Percentiles rank a stretch among this genome's conserved stretches.
Evolutionary conservation across 768 basidiomycete species (phyloP).

Genomic region (Coprinopsis sp.): DNA sequence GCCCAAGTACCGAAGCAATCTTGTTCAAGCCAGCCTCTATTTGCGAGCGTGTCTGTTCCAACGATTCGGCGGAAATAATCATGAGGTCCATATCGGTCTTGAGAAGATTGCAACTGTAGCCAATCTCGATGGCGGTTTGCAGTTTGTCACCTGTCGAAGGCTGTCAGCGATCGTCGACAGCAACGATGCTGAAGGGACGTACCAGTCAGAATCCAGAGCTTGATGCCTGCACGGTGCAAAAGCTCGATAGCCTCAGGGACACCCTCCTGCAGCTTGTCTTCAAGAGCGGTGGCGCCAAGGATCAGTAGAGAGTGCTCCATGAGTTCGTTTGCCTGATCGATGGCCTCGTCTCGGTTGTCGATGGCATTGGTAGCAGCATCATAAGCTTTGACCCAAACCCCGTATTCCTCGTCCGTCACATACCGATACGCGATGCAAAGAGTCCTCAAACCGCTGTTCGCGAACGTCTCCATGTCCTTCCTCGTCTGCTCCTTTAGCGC

Average conservation of each 20-base stretch:
- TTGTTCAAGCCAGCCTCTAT: conserved; percentile 93
- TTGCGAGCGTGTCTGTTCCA: conserved; percentile 72
- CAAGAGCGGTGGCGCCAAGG: conserved; percentile 91
- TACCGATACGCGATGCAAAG: conserved; percentile 83
- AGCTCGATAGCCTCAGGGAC: conserved; percentile 95
- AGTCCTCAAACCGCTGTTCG: conserved; percentile 88
- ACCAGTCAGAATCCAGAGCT: conserved; percentile 97
- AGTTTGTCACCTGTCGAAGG: conserved; percentile 76
- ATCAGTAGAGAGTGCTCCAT: conserved; percentile 83
- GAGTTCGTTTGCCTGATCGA: conserved; percentile 80
- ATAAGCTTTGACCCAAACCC: conserved; percentile 72
- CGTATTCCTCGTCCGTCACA: conserved; percentile 79
- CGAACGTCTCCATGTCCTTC: conserved; percentile 89
- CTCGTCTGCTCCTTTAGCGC: conserved; percentile 70
- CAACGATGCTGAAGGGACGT: conserved; percentile 11
- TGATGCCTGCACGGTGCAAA: conserved; percentile 91
- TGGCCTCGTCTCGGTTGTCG: conserved; percentile 82
- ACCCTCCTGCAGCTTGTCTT: conserved; percentile 96
- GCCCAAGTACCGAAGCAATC: conserved; percentile 82
- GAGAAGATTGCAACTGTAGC: conserved; percentile 91
- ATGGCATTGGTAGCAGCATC: conserved; percentile 77
- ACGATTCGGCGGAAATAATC: conserved; percentile 85
- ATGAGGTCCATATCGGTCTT: conserved; percentile 95
- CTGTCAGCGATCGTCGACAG: not conserved
- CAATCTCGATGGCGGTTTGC: conserved; percentile 98